Evolutionary conservation across 192 early-diverging fungal species (phyloP).

Genomic region (Polychytrium aggregatum): DNA sequence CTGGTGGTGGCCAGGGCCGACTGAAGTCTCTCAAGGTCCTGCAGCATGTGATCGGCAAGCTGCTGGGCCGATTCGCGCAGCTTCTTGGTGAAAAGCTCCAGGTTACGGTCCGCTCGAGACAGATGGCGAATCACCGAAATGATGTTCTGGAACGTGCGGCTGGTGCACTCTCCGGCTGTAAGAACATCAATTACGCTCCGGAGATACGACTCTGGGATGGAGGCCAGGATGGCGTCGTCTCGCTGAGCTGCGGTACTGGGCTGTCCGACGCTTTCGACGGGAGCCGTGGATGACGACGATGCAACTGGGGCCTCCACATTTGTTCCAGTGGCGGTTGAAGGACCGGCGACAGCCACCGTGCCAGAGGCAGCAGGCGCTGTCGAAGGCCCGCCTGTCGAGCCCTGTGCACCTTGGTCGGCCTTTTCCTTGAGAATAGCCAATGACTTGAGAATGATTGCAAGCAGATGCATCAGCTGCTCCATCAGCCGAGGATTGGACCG

Average conservation of each 20-base stretch:
- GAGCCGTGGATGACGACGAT: too few relatives aligned
- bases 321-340: neutral
- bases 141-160: conserved; percentile 89
- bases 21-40: conserved; percentile 58
- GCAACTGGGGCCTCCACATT: too few relatives aligned
- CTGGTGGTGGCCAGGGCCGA: conserved; percentile 39
- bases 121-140: conserved; percentile 83
- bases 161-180: conserved; percentile 79
- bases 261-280: too few relatives aligned
- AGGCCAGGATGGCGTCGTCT: conserved; percentile 57
- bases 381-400: conserved; percentile 4
- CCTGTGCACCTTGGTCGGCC: conserved; percentile 2
- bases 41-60: conserved; percentile 52
- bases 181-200: conserved; percentile 80
- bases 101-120: conserved; percentile 41
- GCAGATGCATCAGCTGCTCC: conserved; percentile 78
- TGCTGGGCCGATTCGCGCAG: conserved; percentile 58
- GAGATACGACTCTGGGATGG: conserved; percentile 72
- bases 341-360: neutral
- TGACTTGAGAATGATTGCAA: conserved; percentile 68
- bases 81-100: conserved; percentile 68
- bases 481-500: conserved; percentile 67
- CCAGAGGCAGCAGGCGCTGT: conserved; percentile 2
- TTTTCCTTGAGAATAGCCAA: conserved; percentile 34
- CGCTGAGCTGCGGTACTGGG: conserved; percentile 1